Evolutionary conservation across 2,329 filamentous ascomycete species (phyloP), one percentile per base, ranked within the genome.

Genomic region (Fusarium pseudonygamai): DNA sequence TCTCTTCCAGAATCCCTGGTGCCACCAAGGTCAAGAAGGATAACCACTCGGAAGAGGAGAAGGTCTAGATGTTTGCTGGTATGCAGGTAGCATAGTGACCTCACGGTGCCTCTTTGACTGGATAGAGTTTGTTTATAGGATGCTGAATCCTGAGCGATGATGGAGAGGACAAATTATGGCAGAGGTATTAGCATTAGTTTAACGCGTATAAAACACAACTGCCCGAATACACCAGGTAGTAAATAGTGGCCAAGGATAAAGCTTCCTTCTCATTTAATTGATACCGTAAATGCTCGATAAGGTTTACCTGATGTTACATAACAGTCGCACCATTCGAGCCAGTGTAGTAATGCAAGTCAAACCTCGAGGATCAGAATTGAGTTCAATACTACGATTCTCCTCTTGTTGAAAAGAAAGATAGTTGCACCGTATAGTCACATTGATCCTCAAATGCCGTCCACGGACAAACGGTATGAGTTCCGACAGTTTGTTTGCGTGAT

Each of bases 181-280:
- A 3, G 10, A 22, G 10, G 20, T 1, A 39, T n/a, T n/a, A 28
- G 32, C 13, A 13, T 16, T 53, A 28, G 34, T 7, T 5, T 14
- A 39, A n/a, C 10, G 13, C 5, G 15, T 28, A n/a, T 3, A 22
- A 28, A 4, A 14, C 2, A 1, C 1, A 28, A 10, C 3, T 18
- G 3, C 20, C 26, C 3, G 4, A 5, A 9, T 24, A 6, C 1
- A 20, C 1, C 0, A 0, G 12, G 30, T 11, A 24, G 30, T 24
- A 8, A 8, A 20, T 11, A n/a, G 4, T 15, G 16, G 9, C 16
- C n/a, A 26, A 34, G 47, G n/a, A 15, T 24, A 4, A 36, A 34
- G 30, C 2, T 52, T 52, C 2, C 16, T 18, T 18, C 2, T 13
- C 4, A 18, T 53, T 40, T 28, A 10, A 7, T n/a, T 28, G 6